phyloP scores from a whole-genome alignment of 257 asterid species.

The Solanum ossicruentum region DNA sequence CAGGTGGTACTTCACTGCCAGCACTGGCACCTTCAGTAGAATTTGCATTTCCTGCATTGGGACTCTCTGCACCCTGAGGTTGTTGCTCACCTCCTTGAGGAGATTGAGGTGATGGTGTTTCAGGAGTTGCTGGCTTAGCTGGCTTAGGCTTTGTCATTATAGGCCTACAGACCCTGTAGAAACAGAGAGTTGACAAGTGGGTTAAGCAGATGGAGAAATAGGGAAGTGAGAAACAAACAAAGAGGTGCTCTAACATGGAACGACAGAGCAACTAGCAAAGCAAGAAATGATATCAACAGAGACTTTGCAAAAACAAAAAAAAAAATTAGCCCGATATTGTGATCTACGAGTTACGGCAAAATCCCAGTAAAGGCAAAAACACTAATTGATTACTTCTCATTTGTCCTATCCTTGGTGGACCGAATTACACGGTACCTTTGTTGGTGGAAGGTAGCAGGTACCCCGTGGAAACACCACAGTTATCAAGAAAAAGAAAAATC shows the following conservation, averaged over 20 bases:
- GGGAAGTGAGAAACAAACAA: background rate
- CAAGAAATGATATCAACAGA: background rate
- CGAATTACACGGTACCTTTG: background rate
- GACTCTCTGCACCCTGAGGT: conserved; percentile 22
- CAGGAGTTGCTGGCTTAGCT: conserved; percentile 58
- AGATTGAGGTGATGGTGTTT: conserved; percentile 30
- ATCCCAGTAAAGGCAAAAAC: background rate
- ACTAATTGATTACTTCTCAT: background rate
- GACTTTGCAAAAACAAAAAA: background rate
- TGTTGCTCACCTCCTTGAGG: conserved; percentile 49
- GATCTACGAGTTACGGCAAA: background rate
- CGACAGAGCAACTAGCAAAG: background rate
- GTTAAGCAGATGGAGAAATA: background rate
- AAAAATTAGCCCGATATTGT: background rate
- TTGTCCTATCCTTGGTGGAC: background rate
- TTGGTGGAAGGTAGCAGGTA: background rate
- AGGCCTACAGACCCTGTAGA: conserved; percentile 68
- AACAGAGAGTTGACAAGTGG: background rate
- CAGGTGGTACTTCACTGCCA: conserved; percentile 20
- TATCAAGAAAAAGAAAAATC: background rate
- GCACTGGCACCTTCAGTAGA: conserved; percentile 8
- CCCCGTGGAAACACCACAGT: background rate
- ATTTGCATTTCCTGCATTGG: conserved; percentile 9
- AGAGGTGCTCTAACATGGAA: background rate
- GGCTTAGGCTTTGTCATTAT: conserved; percentile 85